These are phyloP conservation scores for Kwoniella europaea DNA, from an alignment of 768 basidiomycete species.

Conservation along the genomic window DNA sequence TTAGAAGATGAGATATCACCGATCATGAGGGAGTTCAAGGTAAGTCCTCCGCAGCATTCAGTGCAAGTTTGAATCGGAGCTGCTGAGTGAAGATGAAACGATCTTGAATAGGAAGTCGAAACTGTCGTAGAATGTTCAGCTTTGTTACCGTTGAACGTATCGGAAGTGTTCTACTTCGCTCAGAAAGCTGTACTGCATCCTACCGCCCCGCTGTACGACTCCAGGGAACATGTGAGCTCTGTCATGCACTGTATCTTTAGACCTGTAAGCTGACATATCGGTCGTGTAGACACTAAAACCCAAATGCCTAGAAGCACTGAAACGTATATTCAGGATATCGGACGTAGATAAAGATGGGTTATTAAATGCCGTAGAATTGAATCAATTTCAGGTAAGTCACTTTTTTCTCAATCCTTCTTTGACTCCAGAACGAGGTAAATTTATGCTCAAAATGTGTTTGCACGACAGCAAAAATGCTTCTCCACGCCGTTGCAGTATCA, in stretches of 20 bases:
- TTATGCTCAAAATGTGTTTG: too few relatives aligned
- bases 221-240: conserved; percentile 80
- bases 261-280: conserved; percentile 6
- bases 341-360: conserved; percentile 93
- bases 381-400: conserved; percentile 85
- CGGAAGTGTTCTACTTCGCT: conserved; percentile 97
- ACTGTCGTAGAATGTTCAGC: conserved; percentile 96
- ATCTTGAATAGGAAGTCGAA: conserved; percentile 79
- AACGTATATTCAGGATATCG: conserved; percentile 94
- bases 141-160: conserved; percentile 84
- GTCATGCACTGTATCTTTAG: background rate
- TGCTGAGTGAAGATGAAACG: background rate
- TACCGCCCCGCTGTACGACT: conserved; percentile 95
- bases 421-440: too few relatives aligned
- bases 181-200: conserved; percentile 97
- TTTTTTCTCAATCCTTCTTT: background rate
- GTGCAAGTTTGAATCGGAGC: background rate
- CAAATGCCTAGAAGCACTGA: conserved; percentile 82
- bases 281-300: conserved; percentile 79
- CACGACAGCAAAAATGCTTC: conserved; percentile 83
- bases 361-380: conserved; percentile 85
- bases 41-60: conserved; percentile 45
- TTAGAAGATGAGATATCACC: conserved; percentile 93
- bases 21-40: conserved; percentile 99
- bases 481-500: conserved; percentile 86